Evolutionary conservation across 2,329 filamentous ascomycete species (phyloP).

Genomic region (Cladorrhinum sp.): DNA sequence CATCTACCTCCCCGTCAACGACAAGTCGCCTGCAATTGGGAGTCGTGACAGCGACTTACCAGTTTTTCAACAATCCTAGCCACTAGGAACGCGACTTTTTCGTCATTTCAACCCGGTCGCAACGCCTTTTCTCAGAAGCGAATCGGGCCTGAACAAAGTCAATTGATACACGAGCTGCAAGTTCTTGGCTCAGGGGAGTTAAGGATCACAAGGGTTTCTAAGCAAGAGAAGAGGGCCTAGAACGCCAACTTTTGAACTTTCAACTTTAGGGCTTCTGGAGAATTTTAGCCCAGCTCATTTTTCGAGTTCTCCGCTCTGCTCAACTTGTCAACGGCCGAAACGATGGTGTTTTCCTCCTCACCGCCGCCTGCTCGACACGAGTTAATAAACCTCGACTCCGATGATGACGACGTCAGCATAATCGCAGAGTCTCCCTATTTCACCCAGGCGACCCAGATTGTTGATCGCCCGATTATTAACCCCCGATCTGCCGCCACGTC

Average conservation of each 20-base stretch:
- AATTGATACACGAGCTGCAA: background rate
- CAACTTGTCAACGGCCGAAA: background rate
- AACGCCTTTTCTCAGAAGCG: background rate
- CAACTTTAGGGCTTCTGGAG: background rate
- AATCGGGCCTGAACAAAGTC: background rate
- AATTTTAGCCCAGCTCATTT: background rate
- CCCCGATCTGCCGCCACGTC: conserved; percentile 31
- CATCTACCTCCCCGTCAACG: background rate
- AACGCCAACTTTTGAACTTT: background rate
- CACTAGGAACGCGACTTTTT: background rate
- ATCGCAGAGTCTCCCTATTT: conserved; percentile 44
- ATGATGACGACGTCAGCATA: conserved; percentile 31
- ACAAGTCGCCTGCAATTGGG: background rate
- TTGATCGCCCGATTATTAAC: conserved; percentile 39
- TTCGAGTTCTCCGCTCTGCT: background rate
- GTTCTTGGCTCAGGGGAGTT: background rate
- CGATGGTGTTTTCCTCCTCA: conserved; percentile 26
- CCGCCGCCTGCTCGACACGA: conserved; percentile 15
- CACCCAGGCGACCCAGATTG: conserved; percentile 46
- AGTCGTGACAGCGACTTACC: background rate
- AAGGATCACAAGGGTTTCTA: background rate
- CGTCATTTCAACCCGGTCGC: background rate
- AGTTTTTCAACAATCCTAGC: background rate
- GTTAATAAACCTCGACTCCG: conserved; percentile 14
- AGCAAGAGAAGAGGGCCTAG: background rate